Evolutionary conservation across 345 rosid genomes (phyloP).

Genomic region (Populus deltoides): DNA sequence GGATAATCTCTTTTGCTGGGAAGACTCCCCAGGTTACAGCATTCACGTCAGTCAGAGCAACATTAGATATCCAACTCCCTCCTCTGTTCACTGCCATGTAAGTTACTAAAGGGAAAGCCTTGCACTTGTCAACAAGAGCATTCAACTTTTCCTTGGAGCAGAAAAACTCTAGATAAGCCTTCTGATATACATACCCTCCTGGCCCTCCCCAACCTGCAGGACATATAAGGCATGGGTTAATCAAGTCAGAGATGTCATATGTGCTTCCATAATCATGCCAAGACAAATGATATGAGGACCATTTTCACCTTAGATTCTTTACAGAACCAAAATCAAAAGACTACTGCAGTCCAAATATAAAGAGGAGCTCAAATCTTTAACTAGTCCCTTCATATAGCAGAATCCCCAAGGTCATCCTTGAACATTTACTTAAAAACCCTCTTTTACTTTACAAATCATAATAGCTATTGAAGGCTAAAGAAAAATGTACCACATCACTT

Average conservation of each 20-base stretch:
- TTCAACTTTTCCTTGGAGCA: slow-evolving; percentile 71
- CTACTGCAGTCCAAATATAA: neutral
- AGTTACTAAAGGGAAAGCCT: slow-evolving; percentile 52
- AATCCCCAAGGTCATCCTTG: neutral
- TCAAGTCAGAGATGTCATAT: neutral
- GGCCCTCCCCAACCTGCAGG: slow-evolving; percentile 97
- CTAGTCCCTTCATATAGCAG: neutral
- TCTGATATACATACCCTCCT: slow-evolving; percentile 93
- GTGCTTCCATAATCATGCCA: neutral
- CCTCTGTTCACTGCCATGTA: slow-evolving; percentile 71
- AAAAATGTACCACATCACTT: neutral
- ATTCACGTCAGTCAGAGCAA: slow-evolving; percentile 51
- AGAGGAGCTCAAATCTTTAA: neutral
- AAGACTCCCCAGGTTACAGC: slow-evolving; percentile 98
- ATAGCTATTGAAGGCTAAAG: neutral
- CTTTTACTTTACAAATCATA: neutral
- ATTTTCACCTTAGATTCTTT: neutral
- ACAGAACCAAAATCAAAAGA: neutral
- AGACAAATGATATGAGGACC: neutral
- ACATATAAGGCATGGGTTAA: neutral
- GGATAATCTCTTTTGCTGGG: slow-evolving; percentile 83
- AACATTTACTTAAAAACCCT: neutral
- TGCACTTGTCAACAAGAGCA: slow-evolving; percentile 63
- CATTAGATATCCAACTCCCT: slow-evolving; percentile 61
- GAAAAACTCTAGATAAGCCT: slow-evolving; percentile 94